Base-by-base conservation (phyloP, 2,329 filamentous ascomycete genomes). In the Aspergillus cejpii region DNA sequence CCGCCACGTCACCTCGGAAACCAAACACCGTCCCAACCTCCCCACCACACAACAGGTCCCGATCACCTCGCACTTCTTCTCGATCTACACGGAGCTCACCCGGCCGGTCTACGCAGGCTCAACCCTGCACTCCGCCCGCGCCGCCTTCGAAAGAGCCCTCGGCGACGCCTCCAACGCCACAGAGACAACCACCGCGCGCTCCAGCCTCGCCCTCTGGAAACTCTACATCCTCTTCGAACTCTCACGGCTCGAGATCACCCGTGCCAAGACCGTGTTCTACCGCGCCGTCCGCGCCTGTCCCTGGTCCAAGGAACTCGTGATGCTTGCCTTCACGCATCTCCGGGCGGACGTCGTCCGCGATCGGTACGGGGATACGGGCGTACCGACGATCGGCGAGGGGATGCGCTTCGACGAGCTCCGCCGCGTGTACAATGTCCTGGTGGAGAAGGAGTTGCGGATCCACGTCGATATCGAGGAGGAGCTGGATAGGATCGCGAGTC, bases 371-470 rank as follows among this genome's bases (percentile, higher is more conserved):
- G 6, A 26, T 6, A 14, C 34, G 2, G 7, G 23, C 6, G 17
- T 24, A 1, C 20, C 50, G n/a, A 31, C 29, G 7, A 45, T 48
- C 28, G 48, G 39, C 14, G 43, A 57, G 7, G 53, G 59, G 41
- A 61, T 80, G 56, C 55, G 46, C 1, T 65, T 67, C 14, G 67
- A 67, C 21, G 78, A 83, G 43, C 53, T 79, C 48, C 71, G 66
- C 41, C 71, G 70, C 40, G 60, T 81, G 12, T 79, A 77, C 59
- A 70, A 74, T 50, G 71, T 80, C 5, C 67, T 83, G 58, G 67
- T 70, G 11, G 80, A 84, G 63, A 81, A 81, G 62, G 80, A 80
- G 54, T 49, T 83, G 49, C 70, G 81, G 48, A 61, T 83, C 19
- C 76, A 79, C 63, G 65, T 77, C 41, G 72, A 80, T 55, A 58